A percentile compares a stretch with the other conserved stretches of the same genome.
Conservation (phyloP, 78 protist genomes). For the Guillardia theta region DNA sequence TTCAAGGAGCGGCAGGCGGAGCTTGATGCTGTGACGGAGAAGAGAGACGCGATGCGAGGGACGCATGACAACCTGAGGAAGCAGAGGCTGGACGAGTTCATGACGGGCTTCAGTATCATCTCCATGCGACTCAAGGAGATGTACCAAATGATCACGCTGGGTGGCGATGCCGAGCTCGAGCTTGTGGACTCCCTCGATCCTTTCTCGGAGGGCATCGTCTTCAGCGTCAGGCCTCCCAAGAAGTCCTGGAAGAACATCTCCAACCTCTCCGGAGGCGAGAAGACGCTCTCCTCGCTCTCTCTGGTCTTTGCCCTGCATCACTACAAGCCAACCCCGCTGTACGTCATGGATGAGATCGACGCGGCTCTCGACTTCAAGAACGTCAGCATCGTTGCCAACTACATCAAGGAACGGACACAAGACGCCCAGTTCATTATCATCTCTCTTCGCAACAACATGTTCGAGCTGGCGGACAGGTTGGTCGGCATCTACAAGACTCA, state of each 20-base stretch:
- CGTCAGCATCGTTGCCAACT: slow-evolving; percentile 95
- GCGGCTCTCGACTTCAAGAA: slow-evolving; percentile 97
- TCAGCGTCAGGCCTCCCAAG: slow-evolving; percentile 97
- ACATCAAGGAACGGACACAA: slow-evolving; percentile 96
- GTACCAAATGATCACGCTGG: slow-evolving; percentile 96
- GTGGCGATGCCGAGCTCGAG: slow-evolving; percentile 99
- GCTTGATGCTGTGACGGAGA: slow-evolving; percentile 62
- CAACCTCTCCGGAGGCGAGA: slow-evolving; percentile 98
- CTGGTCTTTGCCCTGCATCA: slow-evolving; percentile 99
- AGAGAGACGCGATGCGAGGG: slow-evolving; percentile 64
- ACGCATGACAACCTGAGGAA: slow-evolving; percentile 68
- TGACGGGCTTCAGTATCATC: slow-evolving; percentile 90
- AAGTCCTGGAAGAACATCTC: slow-evolving; percentile 99
- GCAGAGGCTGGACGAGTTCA: slow-evolving; percentile 92
- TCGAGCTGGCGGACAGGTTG: neutral
- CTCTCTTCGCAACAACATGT: slow-evolving; percentile 97
- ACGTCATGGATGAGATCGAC: slow-evolving; percentile 99
- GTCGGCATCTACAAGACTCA: slow-evolving; percentile 97
- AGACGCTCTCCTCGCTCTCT: slow-evolving; percentile 97
- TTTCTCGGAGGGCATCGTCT: slow-evolving; percentile 96
- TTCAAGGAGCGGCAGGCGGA: slow-evolving; percentile 50
- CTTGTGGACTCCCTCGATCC: slow-evolving; percentile 96
- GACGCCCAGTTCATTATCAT: slow-evolving; percentile 99
- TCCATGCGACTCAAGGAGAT: slow-evolving; percentile 92
- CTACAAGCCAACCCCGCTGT: slow-evolving; percentile 98